Conservation (phyloP, 768 basidiomycete species). For the Lactarius evosmus region DNA sequence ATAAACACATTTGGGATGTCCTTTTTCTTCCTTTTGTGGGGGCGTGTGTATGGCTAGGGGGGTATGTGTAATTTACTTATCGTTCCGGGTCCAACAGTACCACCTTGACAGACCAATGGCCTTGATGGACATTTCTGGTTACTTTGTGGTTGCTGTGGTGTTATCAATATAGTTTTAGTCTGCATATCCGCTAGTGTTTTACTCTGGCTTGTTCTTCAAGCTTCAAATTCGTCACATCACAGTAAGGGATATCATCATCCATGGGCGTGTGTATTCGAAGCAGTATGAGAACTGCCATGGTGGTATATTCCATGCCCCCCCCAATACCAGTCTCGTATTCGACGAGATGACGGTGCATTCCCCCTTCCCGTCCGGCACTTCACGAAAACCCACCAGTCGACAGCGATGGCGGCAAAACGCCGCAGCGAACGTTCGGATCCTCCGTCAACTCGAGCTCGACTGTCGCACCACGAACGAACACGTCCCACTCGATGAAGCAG, state of each 20-base stretch:
- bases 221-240: background rate
- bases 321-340: too few relatives aligned
- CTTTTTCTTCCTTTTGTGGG: background rate
- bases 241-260: background rate
- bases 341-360: too few relatives aligned
- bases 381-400: slow-evolving; percentile 56
- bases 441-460: slow-evolving; percentile 55
- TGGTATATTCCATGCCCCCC: too few relatives aligned
- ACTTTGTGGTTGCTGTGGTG: background rate
- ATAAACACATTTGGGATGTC: background rate
- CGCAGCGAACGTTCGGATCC: slow-evolving; percentile 53
- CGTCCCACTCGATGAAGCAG: slow-evolving; percentile 65
- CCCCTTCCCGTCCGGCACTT: background rate
- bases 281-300: background rate
- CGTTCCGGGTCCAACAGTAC: background rate
- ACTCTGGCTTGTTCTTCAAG: background rate
- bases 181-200: background rate
- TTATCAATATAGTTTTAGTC: background rate
- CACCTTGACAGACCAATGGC: background rate
- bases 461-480: slow-evolving; percentile 50
- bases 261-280: too few relatives aligned
- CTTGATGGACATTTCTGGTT: background rate
- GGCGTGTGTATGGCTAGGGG: background rate
- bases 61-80: background rate
- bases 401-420: slow-evolving; percentile 58